These are phyloP conservation scores for Annulohypoxylon bovei DNA, from an alignment of 495 filamentous ascomycete species.

Conservation along the genomic window DNA sequence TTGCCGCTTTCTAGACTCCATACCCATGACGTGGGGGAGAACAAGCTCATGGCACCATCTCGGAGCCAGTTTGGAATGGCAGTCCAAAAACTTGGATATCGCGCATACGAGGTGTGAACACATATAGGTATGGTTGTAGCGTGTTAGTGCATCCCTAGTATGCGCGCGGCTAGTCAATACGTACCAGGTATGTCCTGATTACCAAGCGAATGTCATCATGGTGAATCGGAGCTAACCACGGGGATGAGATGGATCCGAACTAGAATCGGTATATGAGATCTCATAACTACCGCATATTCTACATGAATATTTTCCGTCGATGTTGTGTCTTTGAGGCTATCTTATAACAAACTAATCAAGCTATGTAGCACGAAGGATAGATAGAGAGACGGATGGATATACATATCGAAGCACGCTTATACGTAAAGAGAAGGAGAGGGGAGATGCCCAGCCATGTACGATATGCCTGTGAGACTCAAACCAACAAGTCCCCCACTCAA, in stretches of 20 bases:
- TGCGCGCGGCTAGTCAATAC: constrained; percentile 6
- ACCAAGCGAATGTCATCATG: neutral
- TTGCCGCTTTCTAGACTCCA: constrained; percentile 13
- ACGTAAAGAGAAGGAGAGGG: neutral
- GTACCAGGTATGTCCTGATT: neutral
- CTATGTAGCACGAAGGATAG: neutral
- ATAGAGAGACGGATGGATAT: neutral
- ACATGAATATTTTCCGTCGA: neutral
- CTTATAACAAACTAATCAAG: neutral
- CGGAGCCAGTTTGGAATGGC: neutral
- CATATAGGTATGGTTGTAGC: neutral
- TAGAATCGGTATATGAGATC: constrained; percentile 1
- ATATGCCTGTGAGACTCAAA: neutral
- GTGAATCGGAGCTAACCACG: constrained; percentile 7
- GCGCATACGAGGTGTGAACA: constrained; percentile 4
- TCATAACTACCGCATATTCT: neutral
- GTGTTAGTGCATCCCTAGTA: constrained; percentile 11
- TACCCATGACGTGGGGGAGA: neutral
- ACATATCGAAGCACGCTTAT: neutral
- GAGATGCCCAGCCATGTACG: neutral
- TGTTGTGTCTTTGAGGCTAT: neutral
- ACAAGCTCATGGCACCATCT: neutral
- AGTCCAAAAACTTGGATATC: constrained; percentile 1
- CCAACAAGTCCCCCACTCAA: neutral
- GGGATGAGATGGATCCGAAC: neutral